Evolutionary conservation across 257 asterid genomes (phyloP), one percentile per base, ranked within the genome.

Genomic region (Penstemon newberryi): DNA sequence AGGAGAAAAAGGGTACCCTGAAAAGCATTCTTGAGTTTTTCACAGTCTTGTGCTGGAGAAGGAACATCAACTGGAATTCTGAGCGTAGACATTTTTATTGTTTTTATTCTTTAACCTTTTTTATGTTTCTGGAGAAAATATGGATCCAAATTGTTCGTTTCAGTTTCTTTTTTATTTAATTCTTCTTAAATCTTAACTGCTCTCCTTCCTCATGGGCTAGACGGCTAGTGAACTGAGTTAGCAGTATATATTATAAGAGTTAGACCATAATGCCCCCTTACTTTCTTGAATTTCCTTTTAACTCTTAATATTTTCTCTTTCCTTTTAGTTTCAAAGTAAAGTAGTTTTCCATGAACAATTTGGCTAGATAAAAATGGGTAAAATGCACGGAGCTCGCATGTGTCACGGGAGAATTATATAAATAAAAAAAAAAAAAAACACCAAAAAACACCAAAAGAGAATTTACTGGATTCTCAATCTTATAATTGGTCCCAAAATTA

Each of bases 41-140:
- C 82, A 61, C 84, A 87, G 72, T 91, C 97, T 54, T 80, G 61
- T 47, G 79, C 73, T 41, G 96, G 96, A 72, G 95, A 75, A 37
- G 93, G 95, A 74, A 84, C 79, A 7, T 42, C 63, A 11, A 78
- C 80, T 12, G 97, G 91, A 12, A 85, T 39, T 58, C 78, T 72
- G 5, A 91, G 39, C 3, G 96, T 86, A 49, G 86, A 81, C 96
- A 89, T 89, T 70, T 73, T 53, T 61, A 12, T 19, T 8, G 60
- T n/a, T n/a, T n/a, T n/a, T n/a, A n/a, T n/a, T n/a, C n/a, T n/a
- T n/a, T n/a, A n/a, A 47, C 13, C 47, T 4, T 57, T 45, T 19
- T 37, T 25, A 25, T 0, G 33, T 39, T 37, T 60, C 13, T 71
- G 75, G 78, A 8, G 54, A 51, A 55, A 65, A 62, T 45, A 59